A percentile compares a stretch with the other conserved stretches of the same genome.
Evolutionary conservation across 2,329 filamentous ascomycete species (phyloP).

Genomic region (Hypoxylon rubiginosum): DNA sequence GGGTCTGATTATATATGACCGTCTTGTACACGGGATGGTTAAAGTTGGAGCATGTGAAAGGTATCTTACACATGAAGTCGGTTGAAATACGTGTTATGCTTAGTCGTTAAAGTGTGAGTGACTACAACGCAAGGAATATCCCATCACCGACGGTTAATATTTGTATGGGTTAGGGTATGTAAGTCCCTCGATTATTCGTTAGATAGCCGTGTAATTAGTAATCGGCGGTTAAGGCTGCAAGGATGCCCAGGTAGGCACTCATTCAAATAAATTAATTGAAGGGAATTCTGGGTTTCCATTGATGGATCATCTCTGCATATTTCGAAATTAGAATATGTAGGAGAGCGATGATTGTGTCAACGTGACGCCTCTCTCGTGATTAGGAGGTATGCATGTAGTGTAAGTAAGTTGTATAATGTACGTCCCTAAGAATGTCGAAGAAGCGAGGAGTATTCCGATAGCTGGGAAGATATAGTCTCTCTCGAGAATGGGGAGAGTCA

Average conservation of each 20-base stretch:
- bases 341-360: constrained; percentile 9
- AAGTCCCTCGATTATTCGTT: not conserved
- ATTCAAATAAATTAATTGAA: not conserved
- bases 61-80: not conserved
- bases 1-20: constrained; percentile 21
- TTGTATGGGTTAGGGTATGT: not conserved
- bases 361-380: constrained; percentile 11
- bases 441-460: not conserved
- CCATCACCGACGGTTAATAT: not conserved
- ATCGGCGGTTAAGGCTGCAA: not conserved
- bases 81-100: not conserved
- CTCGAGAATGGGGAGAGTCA: not conserved
- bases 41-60: constrained; percentile 20
- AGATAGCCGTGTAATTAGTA: not conserved
- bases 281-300: constrained; percentile 8
- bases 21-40: not conserved
- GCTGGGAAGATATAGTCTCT: not conserved
- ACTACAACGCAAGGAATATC: not conserved
- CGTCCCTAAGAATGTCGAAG: not conserved
- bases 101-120: not conserved
- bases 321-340: not conserved
- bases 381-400: not conserved
- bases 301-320: constrained; percentile 8
- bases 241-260: not conserved
- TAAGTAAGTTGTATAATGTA: not conserved